Evolutionary conservation across 1,139 yeast genomes (phyloP).

Genomic region (Lodderomyces parapsilosis): DNA sequence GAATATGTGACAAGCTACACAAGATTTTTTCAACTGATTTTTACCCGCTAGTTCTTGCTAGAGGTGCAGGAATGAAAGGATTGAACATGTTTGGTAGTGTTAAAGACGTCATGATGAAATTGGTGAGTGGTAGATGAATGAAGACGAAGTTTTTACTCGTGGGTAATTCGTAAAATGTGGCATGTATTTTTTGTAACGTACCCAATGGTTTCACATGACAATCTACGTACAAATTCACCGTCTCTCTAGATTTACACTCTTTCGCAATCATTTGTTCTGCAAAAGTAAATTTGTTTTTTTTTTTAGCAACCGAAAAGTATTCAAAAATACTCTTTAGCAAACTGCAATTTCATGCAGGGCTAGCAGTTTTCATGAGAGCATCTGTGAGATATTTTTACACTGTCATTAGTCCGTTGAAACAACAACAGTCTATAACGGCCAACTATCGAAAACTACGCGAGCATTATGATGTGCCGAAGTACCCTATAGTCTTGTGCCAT

Average conservation of each 20-base stretch:
- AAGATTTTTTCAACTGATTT: slow-evolving; percentile 78
- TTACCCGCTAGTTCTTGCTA: slow-evolving; percentile 67
- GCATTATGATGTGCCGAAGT: slow-evolving; percentile 36
- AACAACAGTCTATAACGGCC: slow-evolving; percentile 5
- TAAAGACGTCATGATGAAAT: slow-evolving; percentile 49
- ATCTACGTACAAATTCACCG: too few species aligned
- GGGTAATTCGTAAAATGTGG: too few species aligned
- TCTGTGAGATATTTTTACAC: not conserved
- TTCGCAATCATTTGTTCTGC: not conserved
- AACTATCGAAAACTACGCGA: slow-evolving; percentile 16
- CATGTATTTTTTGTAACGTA: too few species aligned
- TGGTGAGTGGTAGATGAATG: slow-evolving; percentile 27
- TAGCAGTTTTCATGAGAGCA: not conserved
- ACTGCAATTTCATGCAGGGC: not conserved
- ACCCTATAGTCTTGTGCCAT: slow-evolving; percentile 79
- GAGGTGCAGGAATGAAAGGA: slow-evolving; percentile 74
- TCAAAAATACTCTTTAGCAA: not conserved
- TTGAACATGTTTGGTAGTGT: slow-evolving; percentile 63
- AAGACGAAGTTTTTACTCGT: too few species aligned
- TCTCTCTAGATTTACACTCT: too few species aligned
- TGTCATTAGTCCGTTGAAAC: not conserved
- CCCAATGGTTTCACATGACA: not conserved
- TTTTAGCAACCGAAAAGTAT: not conserved
- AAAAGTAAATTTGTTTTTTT: not conserved
- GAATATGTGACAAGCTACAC: slow-evolving; percentile 89